Evolutionary conservation across 768 basidiomycete species (phyloP).

Genomic region (Boletellus ananiceps): DNA sequence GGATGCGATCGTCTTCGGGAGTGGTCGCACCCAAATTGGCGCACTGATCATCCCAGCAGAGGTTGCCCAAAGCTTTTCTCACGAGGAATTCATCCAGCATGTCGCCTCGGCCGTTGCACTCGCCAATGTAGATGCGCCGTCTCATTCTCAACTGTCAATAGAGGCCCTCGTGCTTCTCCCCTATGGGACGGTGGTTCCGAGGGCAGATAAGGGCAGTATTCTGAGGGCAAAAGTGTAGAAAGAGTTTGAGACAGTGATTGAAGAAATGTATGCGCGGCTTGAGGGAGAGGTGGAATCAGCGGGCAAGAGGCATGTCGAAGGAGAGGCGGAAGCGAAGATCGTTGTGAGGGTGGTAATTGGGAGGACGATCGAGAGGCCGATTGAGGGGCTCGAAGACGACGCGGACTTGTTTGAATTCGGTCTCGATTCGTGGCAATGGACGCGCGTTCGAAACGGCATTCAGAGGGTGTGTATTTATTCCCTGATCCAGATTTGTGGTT

Average conservation of each 20-base stretch:
- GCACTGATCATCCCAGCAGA: conserved; percentile 48
- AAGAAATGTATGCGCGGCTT: conserved; percentile 37
- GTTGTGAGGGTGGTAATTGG: conserved; percentile 14
- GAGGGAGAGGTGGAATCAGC: conserved; percentile 35
- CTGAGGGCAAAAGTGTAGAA: conserved; percentile 47
- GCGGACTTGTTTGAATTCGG: conserved; percentile 46
- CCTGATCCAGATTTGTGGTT: too few species aligned
- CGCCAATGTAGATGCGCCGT: conserved; percentile 50
- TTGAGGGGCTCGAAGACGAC: conserved; percentile 19
- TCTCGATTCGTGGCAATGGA: conserved; percentile 50
- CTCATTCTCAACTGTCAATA: conserved; percentile 46
- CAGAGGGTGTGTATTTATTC: conserved; percentile 32
- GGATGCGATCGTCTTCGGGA: conserved; percentile 54
- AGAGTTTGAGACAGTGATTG: conserved; percentile 45
- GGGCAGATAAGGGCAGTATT: conserved; percentile 50
- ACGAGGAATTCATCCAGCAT: conserved; percentile 31
- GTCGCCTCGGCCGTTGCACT: conserved; percentile 41
- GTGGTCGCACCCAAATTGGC: conserved; percentile 45
- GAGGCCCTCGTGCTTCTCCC: conserved; percentile 47
- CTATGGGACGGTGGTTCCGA: conserved; percentile 42
- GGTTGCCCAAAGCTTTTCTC: conserved; percentile 23
- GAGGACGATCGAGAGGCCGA: conserved; percentile 19
- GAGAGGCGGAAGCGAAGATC: conserved; percentile 10
- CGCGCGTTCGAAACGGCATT: conserved; percentile 44
- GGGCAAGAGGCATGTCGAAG: conserved; percentile 11